Base-by-base conservation (phyloP, 352 stramenopile genomes). In the Pythium oligandrum region DNA sequence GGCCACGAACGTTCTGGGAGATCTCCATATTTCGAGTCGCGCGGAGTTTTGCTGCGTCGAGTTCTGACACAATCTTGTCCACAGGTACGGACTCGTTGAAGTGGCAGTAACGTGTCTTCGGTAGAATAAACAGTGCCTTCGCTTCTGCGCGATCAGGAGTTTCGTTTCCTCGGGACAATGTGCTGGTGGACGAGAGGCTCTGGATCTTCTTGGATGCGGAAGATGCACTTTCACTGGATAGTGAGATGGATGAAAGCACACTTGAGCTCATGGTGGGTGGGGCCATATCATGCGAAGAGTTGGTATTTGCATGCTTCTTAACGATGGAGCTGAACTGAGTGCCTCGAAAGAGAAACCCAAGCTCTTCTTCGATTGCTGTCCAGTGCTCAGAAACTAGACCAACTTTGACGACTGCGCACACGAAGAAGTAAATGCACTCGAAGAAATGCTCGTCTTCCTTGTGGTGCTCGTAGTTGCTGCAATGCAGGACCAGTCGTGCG, bases 391-490 rank as follows among this genome's bases (percentile, higher is more conserved):
- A 39, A 9, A 67, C 53, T 8, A 90, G 64, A n/a, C 71, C 69
- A 35, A 89, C 64, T 51, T 93, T 90, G 40, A 79, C 74, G 10
- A 88, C 76, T 0, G 79, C 74, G 48, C 75, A 88, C 31, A 88
- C 66, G 54, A 90, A 90, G 52, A 83, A 90, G 54, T 89, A 90
- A 54, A 93, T 61, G 47, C 73, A 83, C 59, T 93, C 82, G 51
- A 93, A 90, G 60, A 90, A 89, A 40, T 63, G 69, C 53, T 88
- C 71, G 69, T 93, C 82, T 44, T 93, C 75, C 55, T 89, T 88
- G 63, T 90, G 77, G 46, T 83, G 82, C 64, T 92, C 80, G 51
- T 78, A 87, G 60, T 89, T 93, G 72, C 78, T 93, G 66, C 79
- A 90, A 52, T 90, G 74, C 3, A 93, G 71, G 39, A 90, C 73